Evolutionary conservation across 345 rosid species (phyloP).

Genomic region (Clarkia xantiana): DNA sequence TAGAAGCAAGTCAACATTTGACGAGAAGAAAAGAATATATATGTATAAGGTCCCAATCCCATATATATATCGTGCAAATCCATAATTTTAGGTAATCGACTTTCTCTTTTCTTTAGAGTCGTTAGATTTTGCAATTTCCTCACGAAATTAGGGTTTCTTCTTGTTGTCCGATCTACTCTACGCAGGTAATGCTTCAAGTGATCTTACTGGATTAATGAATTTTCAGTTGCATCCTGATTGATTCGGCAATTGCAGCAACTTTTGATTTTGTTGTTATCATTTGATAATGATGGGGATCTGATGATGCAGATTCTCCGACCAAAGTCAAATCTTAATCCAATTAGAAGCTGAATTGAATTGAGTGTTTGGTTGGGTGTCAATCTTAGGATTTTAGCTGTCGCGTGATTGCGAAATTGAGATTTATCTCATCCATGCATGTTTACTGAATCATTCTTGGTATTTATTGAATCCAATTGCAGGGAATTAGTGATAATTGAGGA

Average conservation of each 20-base stretch:
- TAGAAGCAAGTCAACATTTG: conserved; percentile 2
- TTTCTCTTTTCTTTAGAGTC: not conserved
- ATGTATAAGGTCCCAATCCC: not conserved
- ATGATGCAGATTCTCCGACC: not conserved
- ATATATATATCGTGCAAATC: not conserved
- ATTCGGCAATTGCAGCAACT: not conserved
- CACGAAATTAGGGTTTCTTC: conserved; percentile 4
- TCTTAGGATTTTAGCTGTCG: not conserved
- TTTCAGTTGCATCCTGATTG: not conserved
- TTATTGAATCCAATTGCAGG: conserved; percentile 1
- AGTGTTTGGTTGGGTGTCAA: not conserved
- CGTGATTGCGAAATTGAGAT: not conserved
- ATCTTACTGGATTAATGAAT: not conserved
- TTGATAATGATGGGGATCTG: no score
- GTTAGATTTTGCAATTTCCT: not conserved
- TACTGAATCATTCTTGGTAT: not conserved
- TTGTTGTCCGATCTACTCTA: not conserved
- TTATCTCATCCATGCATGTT: not conserved
- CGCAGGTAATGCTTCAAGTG: not conserved
- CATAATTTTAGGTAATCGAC: not conserved
- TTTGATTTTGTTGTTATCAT: no score
- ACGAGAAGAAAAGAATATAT: not conserved
- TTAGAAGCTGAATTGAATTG: not conserved
- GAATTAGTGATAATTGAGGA: conserved; percentile 12
- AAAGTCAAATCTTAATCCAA: not conserved